Evolutionary conservation across 768 basidiomycete species (phyloP).

Genomic region (Boletus subparvulus): DNA sequence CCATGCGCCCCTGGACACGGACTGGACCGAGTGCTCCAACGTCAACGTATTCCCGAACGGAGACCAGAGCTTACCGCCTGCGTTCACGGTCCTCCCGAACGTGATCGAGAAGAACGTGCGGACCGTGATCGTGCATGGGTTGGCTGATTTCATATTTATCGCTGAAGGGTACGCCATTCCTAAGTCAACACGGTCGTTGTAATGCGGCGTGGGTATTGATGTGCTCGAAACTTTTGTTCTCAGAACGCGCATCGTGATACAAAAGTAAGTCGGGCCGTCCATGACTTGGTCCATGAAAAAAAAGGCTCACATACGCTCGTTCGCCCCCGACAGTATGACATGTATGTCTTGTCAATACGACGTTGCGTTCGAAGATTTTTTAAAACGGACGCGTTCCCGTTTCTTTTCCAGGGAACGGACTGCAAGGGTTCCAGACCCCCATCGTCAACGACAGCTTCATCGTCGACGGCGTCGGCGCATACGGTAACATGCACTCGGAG

Average conservation of each 20-base stretch:
- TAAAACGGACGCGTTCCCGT: not conserved
- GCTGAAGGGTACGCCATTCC: conserved; percentile 58
- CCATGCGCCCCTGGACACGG: conserved; percentile 61
- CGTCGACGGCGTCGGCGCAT: conserved; percentile 67
- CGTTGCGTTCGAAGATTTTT: not conserved
- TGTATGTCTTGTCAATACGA: conserved; percentile 28
- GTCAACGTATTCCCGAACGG: conserved; percentile 59
- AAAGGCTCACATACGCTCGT: not conserved
- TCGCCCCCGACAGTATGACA: conserved; percentile 35
- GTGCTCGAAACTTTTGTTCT: not conserved
- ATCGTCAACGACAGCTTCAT: conserved; percentile 65
- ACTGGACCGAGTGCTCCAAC: conserved; percentile 65
- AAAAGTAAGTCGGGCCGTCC: conserved; percentile 47
- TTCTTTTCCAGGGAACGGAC: conserved; percentile 46
- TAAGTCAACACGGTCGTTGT: not conserved
- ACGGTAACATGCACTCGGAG: conserved; percentile 64
- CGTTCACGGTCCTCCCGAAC: conserved; percentile 64
- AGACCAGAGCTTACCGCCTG: conserved; percentile 60
- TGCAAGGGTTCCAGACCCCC: conserved; percentile 73
- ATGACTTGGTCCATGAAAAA: not conserved
- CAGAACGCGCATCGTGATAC: conserved; percentile 60
- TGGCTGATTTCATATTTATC: conserved; percentile 72
- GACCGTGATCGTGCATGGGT: conserved; percentile 67
- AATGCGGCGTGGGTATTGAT: conserved; percentile 7
- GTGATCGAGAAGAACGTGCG: conserved; percentile 75